Base-by-base conservation (phyloP, 345 rosid genomes). In the Salix purpurea region DNA sequence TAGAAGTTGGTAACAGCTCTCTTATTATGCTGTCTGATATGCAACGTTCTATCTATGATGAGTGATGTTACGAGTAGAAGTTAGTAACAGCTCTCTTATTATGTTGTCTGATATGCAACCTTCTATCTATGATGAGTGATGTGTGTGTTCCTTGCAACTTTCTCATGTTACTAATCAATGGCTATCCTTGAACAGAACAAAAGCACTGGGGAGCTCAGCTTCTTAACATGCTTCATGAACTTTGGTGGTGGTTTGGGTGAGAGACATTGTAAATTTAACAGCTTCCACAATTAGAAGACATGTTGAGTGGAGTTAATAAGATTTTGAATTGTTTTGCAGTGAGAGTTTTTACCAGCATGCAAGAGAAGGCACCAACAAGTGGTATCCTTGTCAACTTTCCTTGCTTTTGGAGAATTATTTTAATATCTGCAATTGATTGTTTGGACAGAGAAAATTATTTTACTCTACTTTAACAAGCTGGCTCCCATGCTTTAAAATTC, bases 171-270 rank as follows among this genome's bases (percentile, higher is more conserved):
- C 69, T 15, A 8, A 70, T 62, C 4, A 70, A 70, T 42, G 42
- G 19, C 15, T 44, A 16, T 70, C 36, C 72, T 83, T 79, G 56
- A 16, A 74, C 90, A 95, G 99, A 91, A 87, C 86, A 93, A 90
- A 86, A 88, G 94, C 73, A 95, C 99, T 0, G 97, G 99, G 71
- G 93, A 93, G 76, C 97, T 93, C 69, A 95, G 99, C 90, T 91
- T 90, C 88, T 85, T 95, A 84, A 95, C 99, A 56, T 89, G 85
- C 69, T 87, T 90, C 28, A 87, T 93, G 96, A 95, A 91, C 82
- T 86, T 87, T 56, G 90, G 82, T 46, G 97, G 97, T 40, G 87
- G 96, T 11, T 79, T 91, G 75, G 97, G 99, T 92, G 86, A 84
- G 90, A 73, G 66, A 34, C 13, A 34, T 52, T 32, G 56, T 42